phyloP scores from a whole-genome alignment of 306 rosid species.

The Lathyrus sativus region DNA sequence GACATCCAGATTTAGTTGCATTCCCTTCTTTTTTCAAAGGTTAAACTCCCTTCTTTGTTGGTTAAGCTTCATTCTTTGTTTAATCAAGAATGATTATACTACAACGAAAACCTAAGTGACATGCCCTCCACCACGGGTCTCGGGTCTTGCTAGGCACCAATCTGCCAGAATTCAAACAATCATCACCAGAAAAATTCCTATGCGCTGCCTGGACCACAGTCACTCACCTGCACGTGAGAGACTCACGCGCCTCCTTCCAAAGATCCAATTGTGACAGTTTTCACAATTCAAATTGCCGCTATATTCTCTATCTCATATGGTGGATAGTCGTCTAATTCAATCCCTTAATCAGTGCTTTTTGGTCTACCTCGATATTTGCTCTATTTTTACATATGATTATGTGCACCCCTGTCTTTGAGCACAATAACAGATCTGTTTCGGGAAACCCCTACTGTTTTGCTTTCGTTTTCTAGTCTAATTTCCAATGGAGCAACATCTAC shows the following conservation, averaged over 20 bases:
- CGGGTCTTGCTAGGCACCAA: no score
- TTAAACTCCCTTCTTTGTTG: no score
- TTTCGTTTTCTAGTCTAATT: not conserved
- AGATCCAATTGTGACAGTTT: not conserved
- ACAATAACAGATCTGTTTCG: not conserved
- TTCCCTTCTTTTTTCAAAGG: no score
- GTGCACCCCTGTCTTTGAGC: not conserved
- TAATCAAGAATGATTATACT: no score
- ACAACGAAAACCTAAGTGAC: not conserved
- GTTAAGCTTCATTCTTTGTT: no score
- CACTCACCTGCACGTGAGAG: not conserved
- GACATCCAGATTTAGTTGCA: no score
- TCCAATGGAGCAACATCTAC: not conserved
- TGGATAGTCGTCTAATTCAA: not conserved
- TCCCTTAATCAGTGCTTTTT: not conserved
- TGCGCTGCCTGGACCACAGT: not conserved
- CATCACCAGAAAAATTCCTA: not conserved
- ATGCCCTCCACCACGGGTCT: no score
- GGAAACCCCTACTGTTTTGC: not conserved
- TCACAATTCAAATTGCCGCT: not conserved
- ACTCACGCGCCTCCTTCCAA: not conserved
- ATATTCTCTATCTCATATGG: not conserved
- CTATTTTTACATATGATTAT: not conserved
- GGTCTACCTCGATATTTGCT: not conserved
- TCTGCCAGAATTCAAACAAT: not conserved